A percentile compares a stretch with the other conserved stretches of the same genome.
Evolutionary conservation across 805 yeast genomes (phyloP).

Genomic region (Cyberlindnera samutprakarnensis): DNA sequence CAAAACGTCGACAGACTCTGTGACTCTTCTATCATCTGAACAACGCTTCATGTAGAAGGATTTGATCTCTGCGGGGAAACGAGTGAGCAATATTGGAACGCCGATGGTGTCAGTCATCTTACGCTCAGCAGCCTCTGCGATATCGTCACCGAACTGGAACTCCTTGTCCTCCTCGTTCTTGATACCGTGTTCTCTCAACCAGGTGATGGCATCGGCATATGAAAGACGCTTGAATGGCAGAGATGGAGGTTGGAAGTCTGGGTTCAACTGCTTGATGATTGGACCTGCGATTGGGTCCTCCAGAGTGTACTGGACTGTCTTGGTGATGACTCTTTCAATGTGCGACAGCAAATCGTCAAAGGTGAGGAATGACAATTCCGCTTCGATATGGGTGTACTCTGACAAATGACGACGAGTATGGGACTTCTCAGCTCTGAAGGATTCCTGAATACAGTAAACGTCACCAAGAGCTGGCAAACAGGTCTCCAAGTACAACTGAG

Average conservation of each 20-base stretch:
- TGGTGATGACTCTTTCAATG: conserved; percentile 71
- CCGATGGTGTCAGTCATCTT: conserved; percentile 95
- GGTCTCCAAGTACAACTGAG: conserved; percentile 95
- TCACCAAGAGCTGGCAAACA: conserved; percentile 95
- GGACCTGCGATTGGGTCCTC: conserved; percentile 94
- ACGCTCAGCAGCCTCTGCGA: conserved; percentile 99
- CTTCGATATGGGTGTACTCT: conserved; percentile 96
- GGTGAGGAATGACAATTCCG: conserved; percentile 80
- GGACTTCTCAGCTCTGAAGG: conserved; percentile 98
- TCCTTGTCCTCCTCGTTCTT: conserved; percentile 90
- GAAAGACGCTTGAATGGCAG: conserved; percentile 88
- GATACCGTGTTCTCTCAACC: conserved; percentile 94
- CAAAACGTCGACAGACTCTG: conserved; percentile 96
- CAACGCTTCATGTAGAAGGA: conserved; percentile 97
- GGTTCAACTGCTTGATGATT: conserved; percentile 85
- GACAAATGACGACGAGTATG: conserved; percentile 97
- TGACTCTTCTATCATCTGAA: conserved; percentile 83
- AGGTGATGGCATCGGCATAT: conserved; percentile 83
- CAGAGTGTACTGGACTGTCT: conserved; percentile 63
- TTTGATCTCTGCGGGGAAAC: conserved; percentile 96
- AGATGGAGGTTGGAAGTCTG: conserved; percentile 74
- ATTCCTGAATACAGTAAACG: conserved; percentile 95
- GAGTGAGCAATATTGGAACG: conserved; percentile 82
- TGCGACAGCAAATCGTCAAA: conserved; percentile 85
- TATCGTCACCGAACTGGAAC: conserved; percentile 97